These are phyloP conservation scores for Diutina mesorugosa DNA, from an alignment of 1,139 yeast genomes.

Conservation along the genomic window DNA sequence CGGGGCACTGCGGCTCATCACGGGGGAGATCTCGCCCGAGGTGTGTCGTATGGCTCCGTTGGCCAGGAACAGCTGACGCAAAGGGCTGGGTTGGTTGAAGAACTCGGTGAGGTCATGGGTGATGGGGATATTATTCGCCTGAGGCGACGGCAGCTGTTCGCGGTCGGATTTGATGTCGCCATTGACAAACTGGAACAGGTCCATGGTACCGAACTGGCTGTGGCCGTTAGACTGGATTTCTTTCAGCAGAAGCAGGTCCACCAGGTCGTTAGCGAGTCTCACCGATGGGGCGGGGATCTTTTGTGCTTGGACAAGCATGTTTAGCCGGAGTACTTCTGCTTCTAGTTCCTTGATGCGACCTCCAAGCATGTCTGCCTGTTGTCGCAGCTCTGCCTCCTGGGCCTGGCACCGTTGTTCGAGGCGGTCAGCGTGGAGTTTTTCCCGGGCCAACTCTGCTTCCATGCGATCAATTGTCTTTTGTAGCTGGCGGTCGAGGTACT, in stretches of 20 bases:
- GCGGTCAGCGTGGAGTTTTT: slow-evolving; percentile 16
- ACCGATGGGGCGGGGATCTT: background rate
- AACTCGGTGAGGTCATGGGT: background rate
- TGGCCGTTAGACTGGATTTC: background rate
- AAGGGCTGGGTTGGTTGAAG: background rate
- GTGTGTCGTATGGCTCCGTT: background rate
- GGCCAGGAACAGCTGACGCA: background rate
- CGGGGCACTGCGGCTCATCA: background rate
- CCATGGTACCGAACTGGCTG: background rate
- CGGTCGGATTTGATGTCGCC: background rate
- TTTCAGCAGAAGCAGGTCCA: background rate
- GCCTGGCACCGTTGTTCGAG: slow-evolving; percentile 14
- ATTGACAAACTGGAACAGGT: background rate
- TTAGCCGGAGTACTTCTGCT: slow-evolving; percentile 4
- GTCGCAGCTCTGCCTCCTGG: slow-evolving; percentile 3
- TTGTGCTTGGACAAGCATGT: slow-evolving; percentile 1
- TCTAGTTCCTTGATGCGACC: background rate
- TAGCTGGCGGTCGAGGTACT: slow-evolving; percentile 14
- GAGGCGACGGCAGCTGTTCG: background rate
- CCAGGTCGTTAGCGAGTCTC: background rate
- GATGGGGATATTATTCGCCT: background rate
- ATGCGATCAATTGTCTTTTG: background rate
- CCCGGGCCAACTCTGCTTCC: background rate
- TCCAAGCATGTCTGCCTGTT: background rate
- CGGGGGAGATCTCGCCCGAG: background rate